A percentile compares a stretch with the other conserved stretches of the same genome.
Conservation (phyloP, 1,284 basidiomycete species). For the Uromyces viciae-fabae region DNA sequence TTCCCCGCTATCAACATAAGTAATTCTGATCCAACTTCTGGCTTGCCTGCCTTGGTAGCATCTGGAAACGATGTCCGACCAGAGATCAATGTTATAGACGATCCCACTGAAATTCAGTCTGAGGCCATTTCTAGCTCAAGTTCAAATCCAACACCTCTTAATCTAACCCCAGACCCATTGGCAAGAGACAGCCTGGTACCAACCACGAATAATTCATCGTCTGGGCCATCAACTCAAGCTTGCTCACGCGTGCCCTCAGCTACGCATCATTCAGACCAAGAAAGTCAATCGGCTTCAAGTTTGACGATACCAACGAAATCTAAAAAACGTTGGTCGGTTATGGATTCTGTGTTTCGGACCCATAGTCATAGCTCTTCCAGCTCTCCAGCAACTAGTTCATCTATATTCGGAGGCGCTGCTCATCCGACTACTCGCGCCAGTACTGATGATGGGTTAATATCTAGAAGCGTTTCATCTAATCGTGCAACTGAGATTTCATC, state of each 20-base stretch:
- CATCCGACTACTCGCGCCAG: neutral
- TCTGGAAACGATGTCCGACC: neutral
- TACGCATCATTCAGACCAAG: constrained; percentile 11
- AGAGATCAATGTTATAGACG: constrained; percentile 7
- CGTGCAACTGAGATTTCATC: neutral
- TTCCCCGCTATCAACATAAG: neutral
- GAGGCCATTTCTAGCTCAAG: neutral
- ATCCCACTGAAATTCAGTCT: neutral
- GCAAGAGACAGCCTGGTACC: neutral
- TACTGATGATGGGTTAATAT: neutral
- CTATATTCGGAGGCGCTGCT: too few species aligned
- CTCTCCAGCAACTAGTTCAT: neutral
- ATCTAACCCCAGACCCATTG: neutral
- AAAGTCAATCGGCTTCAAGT: constrained; percentile 10
- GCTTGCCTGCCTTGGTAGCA: neutral
- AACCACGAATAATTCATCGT: neutral
- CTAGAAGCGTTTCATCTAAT: constrained; percentile 15
- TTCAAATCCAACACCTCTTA: neutral
- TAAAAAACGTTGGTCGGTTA: constrained; percentile 42
- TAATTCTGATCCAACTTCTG: neutral
- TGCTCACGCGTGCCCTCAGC: neutral
- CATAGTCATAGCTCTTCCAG: neutral
- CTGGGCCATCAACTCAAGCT: neutral
- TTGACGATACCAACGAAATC: constrained; percentile 17
- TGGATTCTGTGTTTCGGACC: constrained; percentile 41